Percentiles rank a stretch among this genome's conserved stretches.
Evolutionary conservation across 2,329 filamentous ascomycete species (phyloP).

Genomic region (Penicillium italicum): DNA sequence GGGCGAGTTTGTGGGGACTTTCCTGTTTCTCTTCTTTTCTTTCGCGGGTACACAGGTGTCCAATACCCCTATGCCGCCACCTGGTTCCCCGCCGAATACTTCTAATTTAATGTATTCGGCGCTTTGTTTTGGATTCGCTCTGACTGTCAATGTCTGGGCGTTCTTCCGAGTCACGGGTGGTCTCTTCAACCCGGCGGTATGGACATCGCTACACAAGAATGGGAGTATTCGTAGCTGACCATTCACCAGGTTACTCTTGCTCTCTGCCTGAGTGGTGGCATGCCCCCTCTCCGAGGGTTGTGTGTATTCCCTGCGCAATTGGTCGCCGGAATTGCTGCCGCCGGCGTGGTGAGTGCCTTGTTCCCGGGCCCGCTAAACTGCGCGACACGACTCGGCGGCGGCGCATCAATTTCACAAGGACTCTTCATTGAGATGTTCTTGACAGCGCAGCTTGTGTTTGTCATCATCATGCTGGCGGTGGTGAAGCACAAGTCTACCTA

Average conservation of each 20-base stretch:
- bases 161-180: constrained; percentile 53
- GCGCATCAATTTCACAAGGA: constrained; percentile 54
- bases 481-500: constrained; percentile 72
- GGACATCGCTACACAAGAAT: constrained; percentile 1
- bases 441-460: constrained; percentile 60
- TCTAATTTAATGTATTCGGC: constrained; percentile 43
- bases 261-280: constrained; percentile 56
- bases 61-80: constrained; percentile 35
- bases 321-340: constrained; percentile 56
- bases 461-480: constrained; percentile 66
- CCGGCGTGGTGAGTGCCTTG: constrained; percentile 55
- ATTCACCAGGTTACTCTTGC: constrained; percentile 52
- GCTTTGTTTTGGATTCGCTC: constrained; percentile 45
- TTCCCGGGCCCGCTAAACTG: constrained; percentile 58
- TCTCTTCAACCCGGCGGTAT: constrained; percentile 51
- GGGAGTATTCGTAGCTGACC: neutral
- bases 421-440: constrained; percentile 66
- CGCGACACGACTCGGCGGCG: constrained; percentile 53
- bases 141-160: constrained; percentile 54
- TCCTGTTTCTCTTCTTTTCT: constrained; percentile 50
- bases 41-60: constrained; percentile 48
- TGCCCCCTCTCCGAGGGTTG: constrained; percentile 52
- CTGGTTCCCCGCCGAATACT: constrained; percentile 35
- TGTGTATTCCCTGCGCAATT: constrained; percentile 57
- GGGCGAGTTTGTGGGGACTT: constrained; percentile 53